Conservation (phyloP, 805 yeast species). For the Candida arabinofermentans region DNA sequence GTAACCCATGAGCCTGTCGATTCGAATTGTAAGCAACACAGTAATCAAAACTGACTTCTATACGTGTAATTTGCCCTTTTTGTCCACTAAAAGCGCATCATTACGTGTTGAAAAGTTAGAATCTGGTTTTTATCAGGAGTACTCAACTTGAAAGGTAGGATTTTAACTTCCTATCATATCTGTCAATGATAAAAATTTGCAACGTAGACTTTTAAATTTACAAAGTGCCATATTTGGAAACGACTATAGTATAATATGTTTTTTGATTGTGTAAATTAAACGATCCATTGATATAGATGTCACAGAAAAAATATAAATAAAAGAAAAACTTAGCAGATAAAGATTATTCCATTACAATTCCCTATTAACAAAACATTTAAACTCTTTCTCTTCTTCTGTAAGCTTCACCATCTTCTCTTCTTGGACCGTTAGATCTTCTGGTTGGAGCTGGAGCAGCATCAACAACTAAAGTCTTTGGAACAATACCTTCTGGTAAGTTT, state of each 20-base stretch:
- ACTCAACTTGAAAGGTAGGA: too few relatives aligned
- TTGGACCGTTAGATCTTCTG: conserved; percentile 46
- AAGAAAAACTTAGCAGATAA: conserved; percentile 1
- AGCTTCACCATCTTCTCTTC: conserved; percentile 48
- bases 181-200: too few relatives aligned
- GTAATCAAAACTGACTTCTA: too few relatives aligned
- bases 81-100: too few relatives aligned
- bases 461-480: conserved; percentile 97
- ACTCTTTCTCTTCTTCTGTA: conserved; percentile 60
- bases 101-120: too few relatives aligned
- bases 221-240: not conserved
- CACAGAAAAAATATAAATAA: conserved; percentile 1
- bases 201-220: conserved; percentile 7
- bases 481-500: conserved; percentile 97
- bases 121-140: too few relatives aligned
- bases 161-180: too few relatives aligned
- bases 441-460: conserved; percentile 73
- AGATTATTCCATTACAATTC: conserved; percentile 3
- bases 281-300: conserved; percentile 4
- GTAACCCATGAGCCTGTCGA: too few relatives aligned
- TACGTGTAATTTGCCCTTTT: too few relatives aligned
- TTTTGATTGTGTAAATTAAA: conserved; percentile 2
- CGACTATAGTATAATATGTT: not conserved
- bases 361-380: conserved; percentile 19
- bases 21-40: too few relatives aligned